Conservation (phyloP, 306 rosid genomes). For the Alnus glutinosa region DNA sequence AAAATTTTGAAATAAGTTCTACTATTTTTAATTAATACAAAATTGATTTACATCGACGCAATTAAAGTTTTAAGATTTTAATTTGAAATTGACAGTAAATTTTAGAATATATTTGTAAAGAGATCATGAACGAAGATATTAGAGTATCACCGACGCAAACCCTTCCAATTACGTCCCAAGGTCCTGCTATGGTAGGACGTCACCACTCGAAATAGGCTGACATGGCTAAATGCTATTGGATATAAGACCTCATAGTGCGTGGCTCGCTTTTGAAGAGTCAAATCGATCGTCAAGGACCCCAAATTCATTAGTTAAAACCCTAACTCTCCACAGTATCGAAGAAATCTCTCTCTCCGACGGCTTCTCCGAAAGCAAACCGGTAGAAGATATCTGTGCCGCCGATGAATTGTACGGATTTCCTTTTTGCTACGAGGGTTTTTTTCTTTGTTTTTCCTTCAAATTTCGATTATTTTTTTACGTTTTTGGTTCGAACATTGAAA, state of each 20-base stretch:
- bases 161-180: neutral
- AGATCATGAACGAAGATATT: neutral
- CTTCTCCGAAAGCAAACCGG: constrained; percentile 44
- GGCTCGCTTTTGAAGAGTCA: constrained; percentile 11
- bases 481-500: neutral
- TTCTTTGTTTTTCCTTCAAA: constrained; percentile 19
- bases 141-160: too few species aligned
- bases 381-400: neutral
- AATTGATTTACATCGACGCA: too few species aligned
- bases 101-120: too few species aligned
- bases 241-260: constrained; percentile 28
- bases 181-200: neutral
- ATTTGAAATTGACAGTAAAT: too few species aligned
- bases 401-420: too few species aligned
- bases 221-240: constrained; percentile 50
- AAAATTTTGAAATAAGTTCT: too few species aligned
- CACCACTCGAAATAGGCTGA: constrained; percentile 12
- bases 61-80: too few species aligned
- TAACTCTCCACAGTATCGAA: constrained; percentile 38
- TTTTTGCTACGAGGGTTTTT: too few species aligned
- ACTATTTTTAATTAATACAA: too few species aligned
- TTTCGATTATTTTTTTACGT: neutral
- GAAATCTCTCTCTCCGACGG: constrained; percentile 12
- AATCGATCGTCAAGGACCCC: neutral
- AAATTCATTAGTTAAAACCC: constrained; percentile 56